These are phyloP conservation scores for Rosa lucieae DNA, from an alignment of 306 rosid genomes.

Conservation along the genomic window DNA sequence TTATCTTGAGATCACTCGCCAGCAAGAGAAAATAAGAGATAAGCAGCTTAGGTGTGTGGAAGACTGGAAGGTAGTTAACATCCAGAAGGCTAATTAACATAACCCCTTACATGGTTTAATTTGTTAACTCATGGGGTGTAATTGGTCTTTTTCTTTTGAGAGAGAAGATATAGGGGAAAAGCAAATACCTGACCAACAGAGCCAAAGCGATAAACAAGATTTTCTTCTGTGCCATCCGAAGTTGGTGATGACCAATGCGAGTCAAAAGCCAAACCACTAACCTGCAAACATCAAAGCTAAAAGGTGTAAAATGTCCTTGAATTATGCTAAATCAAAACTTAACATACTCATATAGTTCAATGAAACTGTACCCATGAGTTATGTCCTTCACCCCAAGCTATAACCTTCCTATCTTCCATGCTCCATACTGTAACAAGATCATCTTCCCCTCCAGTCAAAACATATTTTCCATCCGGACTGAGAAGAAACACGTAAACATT, in stretches of 20 bases:
- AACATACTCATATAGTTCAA: neutral
- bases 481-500: neutral
- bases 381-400: conserved; percentile 99
- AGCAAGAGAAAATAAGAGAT: neutral
- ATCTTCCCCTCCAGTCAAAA: conserved; percentile 98
- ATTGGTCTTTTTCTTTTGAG: neutral
- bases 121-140: neutral
- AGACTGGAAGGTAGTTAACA: neutral
- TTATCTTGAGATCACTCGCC: neutral
- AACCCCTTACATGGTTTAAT: neutral
- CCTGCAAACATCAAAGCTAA: conserved; percentile 48
- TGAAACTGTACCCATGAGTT: conserved; percentile 82
- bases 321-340: neutral
- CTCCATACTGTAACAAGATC: conserved; percentile 98
- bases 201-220: conserved; percentile 83
- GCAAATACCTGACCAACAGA: conserved; percentile 93
- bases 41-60: conserved; percentile 5
- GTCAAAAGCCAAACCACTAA: conserved; percentile 97
- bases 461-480: conserved; percentile 76
- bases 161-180: neutral
- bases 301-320: conserved; percentile 9
- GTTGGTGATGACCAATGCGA: conserved; percentile 93
- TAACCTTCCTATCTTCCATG: conserved; percentile 95
- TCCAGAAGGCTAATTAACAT: neutral
- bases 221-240: conserved; percentile 71